Base-by-base conservation (phyloP, 495 filamentous ascomycete genomes). In the Rusavskia elegans region DNA sequence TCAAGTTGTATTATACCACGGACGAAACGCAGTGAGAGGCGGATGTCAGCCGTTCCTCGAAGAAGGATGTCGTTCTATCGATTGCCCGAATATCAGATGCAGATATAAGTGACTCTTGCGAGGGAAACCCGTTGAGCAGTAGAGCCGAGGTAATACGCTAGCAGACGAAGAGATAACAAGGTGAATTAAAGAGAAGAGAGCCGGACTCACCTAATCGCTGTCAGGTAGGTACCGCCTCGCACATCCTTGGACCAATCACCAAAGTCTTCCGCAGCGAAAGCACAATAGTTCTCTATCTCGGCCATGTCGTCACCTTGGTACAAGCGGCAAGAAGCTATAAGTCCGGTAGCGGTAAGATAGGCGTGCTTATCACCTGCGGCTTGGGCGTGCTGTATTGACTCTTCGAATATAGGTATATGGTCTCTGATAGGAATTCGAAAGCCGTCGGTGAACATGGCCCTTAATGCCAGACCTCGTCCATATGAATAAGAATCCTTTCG, bases 161-260 rank as follows among this genome's bases (percentile, higher is more conserved):
- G 25, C 25, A 27, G 25, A 27, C 25, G 25, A 27, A 27, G 25
- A 27, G 25, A 27, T 27, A 6, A 27, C 25, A 27, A 27, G 32
- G 32, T 35, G 9, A 7, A 35, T 7, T 35, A 0, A 14, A 13
- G 9, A 35, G 32, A 35, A 14, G 9, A 35, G 32, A 7, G 32
- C 19, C 16, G 44, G 53, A 55, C 66, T 57, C 58, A 66, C 64
- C 68, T 62, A 14, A 85, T 73, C 20, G 79, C 72, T 52, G 86
- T 74, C 11, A 93, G 71, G 55, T 85, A 71, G 7, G 78, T 78
- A 11, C 89, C 88, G 16, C 87, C 89, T 27, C 87, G 77, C n/a
- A 83, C 79, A 63, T 93, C 86, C 42, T 75, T 68, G 29, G 73
- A 62, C 86, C 85, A 94, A 38, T 77, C 75, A 1, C 76, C 79